A percentile compares a stretch with the other conserved stretches of the same genome.
Conservation (phyloP, 2,329 filamentous ascomycete genomes). For the Gliomastix tumulicola region DNA sequence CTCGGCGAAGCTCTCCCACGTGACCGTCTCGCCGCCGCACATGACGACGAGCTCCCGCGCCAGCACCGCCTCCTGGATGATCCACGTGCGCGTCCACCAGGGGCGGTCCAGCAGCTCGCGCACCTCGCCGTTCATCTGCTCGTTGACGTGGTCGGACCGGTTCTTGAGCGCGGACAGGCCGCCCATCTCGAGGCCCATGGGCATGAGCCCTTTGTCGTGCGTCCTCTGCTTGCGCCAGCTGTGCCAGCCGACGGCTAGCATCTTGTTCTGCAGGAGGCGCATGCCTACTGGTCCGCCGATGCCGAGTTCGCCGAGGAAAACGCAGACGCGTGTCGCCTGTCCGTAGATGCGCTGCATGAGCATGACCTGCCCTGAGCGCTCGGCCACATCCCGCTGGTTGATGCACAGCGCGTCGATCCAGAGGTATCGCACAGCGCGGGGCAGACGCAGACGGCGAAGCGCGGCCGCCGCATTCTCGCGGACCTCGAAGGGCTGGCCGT, state of each 20-base stretch:
- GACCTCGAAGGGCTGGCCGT: background rate
- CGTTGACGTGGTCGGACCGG: background rate
- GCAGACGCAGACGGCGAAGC: background rate
- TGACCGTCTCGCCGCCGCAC: background rate
- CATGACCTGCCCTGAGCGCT: slow-evolving; percentile 10
- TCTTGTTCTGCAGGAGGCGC: too few species aligned
- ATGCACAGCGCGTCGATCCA: slow-evolving; percentile 17
- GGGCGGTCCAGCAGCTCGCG: background rate
- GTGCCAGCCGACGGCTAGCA: too few species aligned
- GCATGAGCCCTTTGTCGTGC: too few species aligned
- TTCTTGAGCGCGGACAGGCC: too few species aligned
- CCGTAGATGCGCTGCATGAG: slow-evolving; percentile 14
- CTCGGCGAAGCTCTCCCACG: background rate
- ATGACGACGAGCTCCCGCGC: background rate
- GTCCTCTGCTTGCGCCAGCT: too few species aligned
- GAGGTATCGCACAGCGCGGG: background rate
- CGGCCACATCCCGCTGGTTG: slow-evolving; percentile 10
- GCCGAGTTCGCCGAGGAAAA: slow-evolving; percentile 5
- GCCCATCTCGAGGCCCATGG: too few species aligned
- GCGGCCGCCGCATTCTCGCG: background rate
- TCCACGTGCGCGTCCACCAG: background rate
- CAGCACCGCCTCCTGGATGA: background rate
- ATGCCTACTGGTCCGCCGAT: background rate
- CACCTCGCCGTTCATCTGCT: background rate
- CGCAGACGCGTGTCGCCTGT: slow-evolving; percentile 3